Evolutionary conservation across 2,329 filamentous ascomycete species (phyloP), one percentile per base, ranked within the genome.

Genomic region (Fonsecaea nubica): DNA sequence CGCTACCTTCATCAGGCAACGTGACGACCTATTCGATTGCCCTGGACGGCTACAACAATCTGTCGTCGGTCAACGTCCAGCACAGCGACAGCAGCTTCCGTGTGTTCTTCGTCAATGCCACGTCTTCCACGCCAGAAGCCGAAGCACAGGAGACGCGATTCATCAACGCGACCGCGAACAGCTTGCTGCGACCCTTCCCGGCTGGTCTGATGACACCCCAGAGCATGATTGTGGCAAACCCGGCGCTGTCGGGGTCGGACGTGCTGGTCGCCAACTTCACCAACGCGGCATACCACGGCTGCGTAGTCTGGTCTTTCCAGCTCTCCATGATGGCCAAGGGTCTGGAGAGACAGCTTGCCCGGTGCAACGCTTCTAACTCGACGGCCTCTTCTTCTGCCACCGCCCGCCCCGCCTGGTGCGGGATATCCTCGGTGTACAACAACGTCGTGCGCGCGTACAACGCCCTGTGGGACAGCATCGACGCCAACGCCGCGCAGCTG

Each of bases 1-100:
- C 5, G 80, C 84, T 67, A 77, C 80, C 36, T 75, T 75, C 58
- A 5, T 65, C 65, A 3, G 69, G 68, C 0, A 78, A 84, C 35
- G 74, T 89, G 0, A 76, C 77, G 0, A 87, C 85, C 76, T 84
- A 89, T 67, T 86, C 82, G 4, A 74, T 90, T 1, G 80, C 87
- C 0, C 81, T 90, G 0, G 81, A 87, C 3, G 86, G 83, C 2
- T 80, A 82, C 64, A 76, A 82, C 55, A 77, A 83, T 25, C 79
- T 84, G 33, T 73, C 80, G 1, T 74, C 84, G 15, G 85, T 89
- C 0, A 77, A 80, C 33, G 81, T 89, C 18, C 86, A 89, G 80
- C 87, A 90, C 74, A 88, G 85, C 0, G 88, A 90, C 68, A 85
- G 87, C 66, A 87, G 84, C 59, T 90, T 89, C 78, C 85, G 86